Percentiles rank a stretch among this genome's conserved stretches.
Evolutionary conservation across 2,329 filamentous ascomycete genomes (phyloP).

Genomic region (Botrytis paeoniae): DNA sequence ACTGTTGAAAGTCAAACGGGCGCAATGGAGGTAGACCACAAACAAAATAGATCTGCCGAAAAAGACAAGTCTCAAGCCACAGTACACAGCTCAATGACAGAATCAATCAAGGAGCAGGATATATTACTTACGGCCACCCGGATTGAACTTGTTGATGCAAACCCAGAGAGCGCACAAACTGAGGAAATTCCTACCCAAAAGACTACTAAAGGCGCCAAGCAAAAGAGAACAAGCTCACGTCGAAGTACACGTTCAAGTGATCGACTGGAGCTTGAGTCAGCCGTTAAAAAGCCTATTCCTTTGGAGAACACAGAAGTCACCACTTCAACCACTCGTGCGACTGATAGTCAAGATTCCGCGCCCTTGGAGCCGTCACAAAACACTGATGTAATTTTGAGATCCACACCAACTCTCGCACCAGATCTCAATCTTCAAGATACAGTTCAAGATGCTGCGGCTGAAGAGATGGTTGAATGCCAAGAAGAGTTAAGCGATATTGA

Average conservation of each 20-base stretch:
- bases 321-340: not conserved
- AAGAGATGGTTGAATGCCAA: not conserved
- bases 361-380: not conserved
- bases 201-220: not conserved
- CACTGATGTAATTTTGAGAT: not conserved
- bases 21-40: not conserved
- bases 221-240: conserved; percentile 3
- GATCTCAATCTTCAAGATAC: not conserved
- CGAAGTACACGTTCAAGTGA: conserved; percentile 14
- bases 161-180: not conserved
- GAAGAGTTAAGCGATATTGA: not conserved
- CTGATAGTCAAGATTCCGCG: not conserved
- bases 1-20: too few relatives aligned
- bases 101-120: not conserved
- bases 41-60: not conserved
- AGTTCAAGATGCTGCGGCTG: not conserved
- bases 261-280: not conserved
- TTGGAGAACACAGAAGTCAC: not conserved
- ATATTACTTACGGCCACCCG: too few relatives aligned
- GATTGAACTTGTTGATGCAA: not conserved
- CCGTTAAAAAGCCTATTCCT: not conserved
- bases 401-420: not conserved
- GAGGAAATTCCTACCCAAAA: not conserved
- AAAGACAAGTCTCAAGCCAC: not conserved
- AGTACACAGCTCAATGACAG: too few relatives aligned